A percentile compares a stretch with the other conserved stretches of the same genome.
Conservation (phyloP, 345 rosid genomes). For the Citrus sp. region DNA sequence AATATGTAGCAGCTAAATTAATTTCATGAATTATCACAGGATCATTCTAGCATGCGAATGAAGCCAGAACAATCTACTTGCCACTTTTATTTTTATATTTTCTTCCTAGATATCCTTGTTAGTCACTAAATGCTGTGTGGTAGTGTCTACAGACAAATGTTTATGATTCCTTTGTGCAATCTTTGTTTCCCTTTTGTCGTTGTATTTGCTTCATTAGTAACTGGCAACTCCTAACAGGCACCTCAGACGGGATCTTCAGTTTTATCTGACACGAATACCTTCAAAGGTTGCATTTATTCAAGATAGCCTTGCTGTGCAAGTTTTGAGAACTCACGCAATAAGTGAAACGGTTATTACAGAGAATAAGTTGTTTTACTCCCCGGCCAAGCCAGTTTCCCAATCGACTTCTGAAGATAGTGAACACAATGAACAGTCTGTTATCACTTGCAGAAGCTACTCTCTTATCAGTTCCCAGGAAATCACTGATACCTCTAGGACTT, state of each 20-base stretch:
- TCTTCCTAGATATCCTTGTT: not conserved
- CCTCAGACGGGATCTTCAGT: constrained; percentile 41
- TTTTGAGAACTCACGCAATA: constrained; percentile 20
- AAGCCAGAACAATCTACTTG: not conserved
- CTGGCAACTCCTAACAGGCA: constrained; percentile 35
- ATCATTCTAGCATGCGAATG: not conserved
- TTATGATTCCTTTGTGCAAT: not conserved
- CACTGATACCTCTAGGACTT: constrained; percentile 14
- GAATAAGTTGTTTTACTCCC: constrained; percentile 31
- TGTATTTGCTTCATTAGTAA: not conserved
- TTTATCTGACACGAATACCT: constrained; percentile 43
- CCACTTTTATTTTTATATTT: too few relatives aligned
- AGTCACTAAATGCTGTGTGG: not conserved
- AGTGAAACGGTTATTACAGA: constrained; percentile 21
- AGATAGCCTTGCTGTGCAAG: constrained; percentile 37
- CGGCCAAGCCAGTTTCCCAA: constrained; percentile 32
- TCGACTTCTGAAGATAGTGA: constrained; percentile 16
- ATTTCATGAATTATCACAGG: not conserved
- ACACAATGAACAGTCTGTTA: constrained; percentile 15
- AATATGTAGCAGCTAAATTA: not conserved
- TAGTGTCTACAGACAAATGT: not conserved
- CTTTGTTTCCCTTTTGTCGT: not conserved
- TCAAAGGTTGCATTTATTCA: constrained; percentile 46
- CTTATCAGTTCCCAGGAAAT: constrained; percentile 11
- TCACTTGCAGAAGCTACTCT: constrained; percentile 14